Evolutionary conservation across 768 basidiomycete genomes (phyloP).

Genomic region (Amanita polypyramis): DNA sequence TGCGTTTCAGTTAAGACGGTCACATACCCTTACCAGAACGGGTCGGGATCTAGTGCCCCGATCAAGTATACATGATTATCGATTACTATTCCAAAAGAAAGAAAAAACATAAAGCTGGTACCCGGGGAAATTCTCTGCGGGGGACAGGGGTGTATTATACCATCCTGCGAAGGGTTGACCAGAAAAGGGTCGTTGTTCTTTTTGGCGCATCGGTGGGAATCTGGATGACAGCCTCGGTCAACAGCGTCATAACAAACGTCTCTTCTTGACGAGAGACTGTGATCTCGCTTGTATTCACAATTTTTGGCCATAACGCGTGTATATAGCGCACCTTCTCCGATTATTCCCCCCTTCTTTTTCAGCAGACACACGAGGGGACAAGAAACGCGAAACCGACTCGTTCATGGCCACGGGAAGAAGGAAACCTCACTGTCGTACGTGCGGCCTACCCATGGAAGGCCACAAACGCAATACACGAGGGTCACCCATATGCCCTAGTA

Average conservation of each 20-base stretch:
- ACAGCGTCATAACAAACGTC: neutral
- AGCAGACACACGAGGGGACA: neutral
- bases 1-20: too few species aligned
- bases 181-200: neutral
- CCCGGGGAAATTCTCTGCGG: too few species aligned
- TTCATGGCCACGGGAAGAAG: constrained; percentile 9
- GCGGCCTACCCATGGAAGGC: constrained; percentile 26
- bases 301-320: neutral
- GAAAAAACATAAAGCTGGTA: too few species aligned
- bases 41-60: too few species aligned
- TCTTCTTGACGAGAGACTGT: neutral
- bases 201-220: neutral
- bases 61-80: too few species aligned
- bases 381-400: neutral
- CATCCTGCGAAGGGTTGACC: neutral
- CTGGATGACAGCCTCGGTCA: neutral
- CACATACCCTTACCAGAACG: too few species aligned
- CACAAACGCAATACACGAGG: constrained; percentile 24
- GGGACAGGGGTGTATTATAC: neutral
- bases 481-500: constrained; percentile 19
- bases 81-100: too few species aligned
- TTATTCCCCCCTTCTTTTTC: neutral
- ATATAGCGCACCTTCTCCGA: neutral
- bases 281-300: neutral
- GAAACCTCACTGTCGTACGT: constrained; percentile 22